phyloP scores from a whole-genome alignment of 2,329 filamentous ascomycete genomes.

The Calonectria hawksworthii region DNA sequence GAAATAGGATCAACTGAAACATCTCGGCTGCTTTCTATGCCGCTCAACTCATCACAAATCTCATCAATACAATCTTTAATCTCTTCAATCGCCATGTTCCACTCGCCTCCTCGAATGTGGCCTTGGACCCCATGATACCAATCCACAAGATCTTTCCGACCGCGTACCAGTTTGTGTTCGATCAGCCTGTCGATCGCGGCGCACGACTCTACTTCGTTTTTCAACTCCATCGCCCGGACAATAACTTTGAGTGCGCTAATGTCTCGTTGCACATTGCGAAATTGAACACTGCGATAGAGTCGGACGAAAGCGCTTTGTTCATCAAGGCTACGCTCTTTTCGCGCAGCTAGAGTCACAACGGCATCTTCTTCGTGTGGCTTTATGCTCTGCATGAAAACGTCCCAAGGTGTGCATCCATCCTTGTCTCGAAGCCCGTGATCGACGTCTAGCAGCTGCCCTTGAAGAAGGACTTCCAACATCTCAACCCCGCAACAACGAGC shows the following conservation, averaged over 20 bases:
- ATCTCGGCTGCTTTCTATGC: not conserved
- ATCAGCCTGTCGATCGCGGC: not conserved
- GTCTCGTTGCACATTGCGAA: no score
- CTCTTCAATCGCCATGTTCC: not conserved
- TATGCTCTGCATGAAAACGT: not conserved
- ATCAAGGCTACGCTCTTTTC: not conserved
- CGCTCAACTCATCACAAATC: not conserved
- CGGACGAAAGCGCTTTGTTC: not conserved
- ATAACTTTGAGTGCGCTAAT: no score
- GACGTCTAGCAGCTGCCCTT: not conserved
- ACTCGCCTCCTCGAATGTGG: not conserved
- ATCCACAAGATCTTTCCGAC: not conserved
- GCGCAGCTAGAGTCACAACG: not conserved
- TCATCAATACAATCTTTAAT: not conserved
- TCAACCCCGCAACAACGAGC: not conserved
- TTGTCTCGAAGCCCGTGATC: not conserved
- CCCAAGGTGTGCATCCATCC: not conserved
- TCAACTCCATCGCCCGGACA: no score
- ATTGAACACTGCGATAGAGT: no score
- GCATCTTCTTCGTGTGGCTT: not conserved
- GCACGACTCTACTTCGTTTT: no score
- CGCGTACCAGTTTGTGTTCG: not conserved
- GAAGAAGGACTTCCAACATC: not conserved
- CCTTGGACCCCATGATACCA: not conserved
- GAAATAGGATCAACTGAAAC: not conserved